phyloP scores from a whole-genome alignment of 2,329 filamentous ascomycete species.

The Aureobasidium sp. region DNA sequence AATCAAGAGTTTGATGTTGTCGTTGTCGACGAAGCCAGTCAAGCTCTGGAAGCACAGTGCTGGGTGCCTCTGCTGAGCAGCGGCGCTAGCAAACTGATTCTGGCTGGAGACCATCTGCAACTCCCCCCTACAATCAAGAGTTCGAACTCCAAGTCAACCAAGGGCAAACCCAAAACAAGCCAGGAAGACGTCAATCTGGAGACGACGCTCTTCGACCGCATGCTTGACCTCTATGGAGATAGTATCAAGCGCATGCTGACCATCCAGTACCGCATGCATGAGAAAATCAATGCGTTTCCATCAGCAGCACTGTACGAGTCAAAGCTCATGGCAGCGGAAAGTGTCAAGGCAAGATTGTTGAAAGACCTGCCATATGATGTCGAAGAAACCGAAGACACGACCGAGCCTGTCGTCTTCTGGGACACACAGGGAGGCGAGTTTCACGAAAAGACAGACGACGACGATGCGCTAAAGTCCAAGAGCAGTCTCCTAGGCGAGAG shows the following conservation, averaged over 20 bases:
- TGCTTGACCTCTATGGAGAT: constrained; percentile 73
- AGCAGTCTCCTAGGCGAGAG: constrained; percentile 63
- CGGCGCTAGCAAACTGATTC: constrained; percentile 71
- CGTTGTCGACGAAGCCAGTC: constrained; percentile 91
- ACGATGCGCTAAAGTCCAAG: constrained; percentile 61
- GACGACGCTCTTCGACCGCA: constrained; percentile 85
- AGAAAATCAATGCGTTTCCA: constrained; percentile 90
- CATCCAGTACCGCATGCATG: constrained; percentile 97
- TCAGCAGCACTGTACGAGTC: constrained; percentile 81
- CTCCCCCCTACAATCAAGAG: constrained; percentile 93
- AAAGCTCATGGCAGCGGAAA: constrained; percentile 71
- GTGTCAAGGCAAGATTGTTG: constrained; percentile 68
- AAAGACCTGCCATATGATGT: constrained; percentile 73
- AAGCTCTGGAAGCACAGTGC: constrained; percentile 92
- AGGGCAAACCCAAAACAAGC: constrained; percentile 25
- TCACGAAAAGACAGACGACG: constrained; percentile 70
- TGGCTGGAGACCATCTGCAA: constrained; percentile 91
- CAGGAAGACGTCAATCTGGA: constrained; percentile 53
- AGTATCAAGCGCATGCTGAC: constrained; percentile 91
- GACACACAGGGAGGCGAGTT: constrained; percentile 96
- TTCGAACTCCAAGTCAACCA: constrained; percentile 39
- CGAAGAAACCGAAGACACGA: constrained; percentile 74
- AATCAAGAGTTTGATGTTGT: constrained; percentile 84
- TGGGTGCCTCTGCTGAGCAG: constrained; percentile 78
- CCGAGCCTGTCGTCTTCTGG: constrained; percentile 82